Percentiles rank a stretch among this genome's conserved stretches.
These are phyloP conservation scores for Plectosphaerella sp. DNA, from an alignment of 2,329 filamentous ascomycete species.

Conservation along the genomic window DNA sequence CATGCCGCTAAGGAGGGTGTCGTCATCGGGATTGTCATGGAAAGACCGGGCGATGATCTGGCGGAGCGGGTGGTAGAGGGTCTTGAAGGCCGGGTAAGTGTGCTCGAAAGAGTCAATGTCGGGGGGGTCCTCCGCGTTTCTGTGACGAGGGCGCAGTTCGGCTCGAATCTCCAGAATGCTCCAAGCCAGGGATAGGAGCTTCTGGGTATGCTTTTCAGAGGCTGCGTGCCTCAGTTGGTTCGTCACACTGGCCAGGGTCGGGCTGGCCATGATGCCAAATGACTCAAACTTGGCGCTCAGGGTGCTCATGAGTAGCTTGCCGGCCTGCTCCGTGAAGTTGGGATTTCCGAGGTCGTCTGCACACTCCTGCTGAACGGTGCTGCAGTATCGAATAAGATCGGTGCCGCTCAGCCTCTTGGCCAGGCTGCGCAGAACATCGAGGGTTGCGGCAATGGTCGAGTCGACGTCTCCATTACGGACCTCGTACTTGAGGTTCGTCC, in stretches of 20 bases:
- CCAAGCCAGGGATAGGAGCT: slow-evolving; percentile 46
- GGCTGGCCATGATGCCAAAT: slow-evolving; percentile 43
- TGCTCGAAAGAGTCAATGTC: slow-evolving; percentile 30
- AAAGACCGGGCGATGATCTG: no score
- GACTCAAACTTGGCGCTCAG: slow-evolving; percentile 41
- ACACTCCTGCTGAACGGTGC: slow-evolving; percentile 47
- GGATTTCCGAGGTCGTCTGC: slow-evolving; percentile 48
- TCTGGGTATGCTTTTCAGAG: slow-evolving; percentile 44
- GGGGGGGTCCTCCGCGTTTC: slow-evolving; percentile 20
- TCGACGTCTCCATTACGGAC: slow-evolving; percentile 57
- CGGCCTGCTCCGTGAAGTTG: slow-evolving; percentile 47
- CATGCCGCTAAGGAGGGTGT: no score
- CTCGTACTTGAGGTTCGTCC: slow-evolving; percentile 59
- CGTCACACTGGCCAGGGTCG: slow-evolving; percentile 43
- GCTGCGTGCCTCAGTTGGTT: slow-evolving; percentile 46
- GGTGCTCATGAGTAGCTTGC: slow-evolving; percentile 46
- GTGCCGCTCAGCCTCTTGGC: slow-evolving; percentile 39
- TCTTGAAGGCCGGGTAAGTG: slow-evolving; percentile 30
- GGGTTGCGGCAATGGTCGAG: slow-evolving; percentile 51
- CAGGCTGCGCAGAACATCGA: slow-evolving; percentile 48
- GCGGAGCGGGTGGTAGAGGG: slow-evolving; percentile 25
- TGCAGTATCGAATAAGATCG: slow-evolving; percentile 39
- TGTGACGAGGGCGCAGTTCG: slow-evolving; percentile 14
- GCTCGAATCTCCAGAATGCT: slow-evolving; percentile 24
- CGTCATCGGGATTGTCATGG: no score